A percentile compares a stretch with the other conserved stretches of the same genome.
These are phyloP conservation scores for Fusarium sp. DNA, from an alignment of 2,329 filamentous ascomycete genomes.

Conservation along the genomic window DNA sequence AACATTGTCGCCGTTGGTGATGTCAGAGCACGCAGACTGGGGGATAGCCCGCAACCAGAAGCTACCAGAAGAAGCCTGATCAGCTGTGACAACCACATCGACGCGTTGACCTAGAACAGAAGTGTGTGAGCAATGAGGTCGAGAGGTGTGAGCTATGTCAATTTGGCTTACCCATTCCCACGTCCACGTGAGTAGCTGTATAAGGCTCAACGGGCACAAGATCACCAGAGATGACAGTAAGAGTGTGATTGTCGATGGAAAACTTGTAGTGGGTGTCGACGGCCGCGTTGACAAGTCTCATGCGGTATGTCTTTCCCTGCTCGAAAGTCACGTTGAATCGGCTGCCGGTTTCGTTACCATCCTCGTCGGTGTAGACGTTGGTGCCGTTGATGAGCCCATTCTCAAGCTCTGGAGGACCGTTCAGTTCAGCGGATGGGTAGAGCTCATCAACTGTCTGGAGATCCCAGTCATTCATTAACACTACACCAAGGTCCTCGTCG, in stretches of 20 bases:
- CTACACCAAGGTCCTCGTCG: conserved; percentile 71
- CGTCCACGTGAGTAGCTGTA: conserved; percentile 60
- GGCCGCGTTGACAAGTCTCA: conserved; percentile 63
- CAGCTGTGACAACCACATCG: neutral
- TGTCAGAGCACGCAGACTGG: neutral
- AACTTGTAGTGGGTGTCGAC: conserved; percentile 63
- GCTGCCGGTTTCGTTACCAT: neutral
- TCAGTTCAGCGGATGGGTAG: conserved; percentile 41
- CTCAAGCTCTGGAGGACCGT: conserved; percentile 53
- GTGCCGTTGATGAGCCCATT: conserved; percentile 62
- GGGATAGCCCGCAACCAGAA: neutral
- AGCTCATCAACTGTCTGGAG: conserved; percentile 58
- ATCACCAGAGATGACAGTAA: conserved; percentile 66
- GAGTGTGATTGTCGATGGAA: conserved; percentile 63
- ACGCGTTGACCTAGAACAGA: neutral
- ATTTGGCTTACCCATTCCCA: conserved; percentile 51
- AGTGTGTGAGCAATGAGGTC: neutral
- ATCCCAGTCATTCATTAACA: conserved; percentile 71
- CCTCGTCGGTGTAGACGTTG: conserved; percentile 50
- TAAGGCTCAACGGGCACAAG: conserved; percentile 66
- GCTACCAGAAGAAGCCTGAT: neutral
- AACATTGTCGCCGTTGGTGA: neutral
- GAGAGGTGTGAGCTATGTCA: neutral
- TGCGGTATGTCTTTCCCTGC: conserved; percentile 37
- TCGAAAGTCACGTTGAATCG: conserved; percentile 4